A percentile compares a stretch with the other conserved stretches of the same genome.
Conservation (phyloP, 2,329 filamentous ascomycete genomes). For the Aspergillus awamori region DNA sequence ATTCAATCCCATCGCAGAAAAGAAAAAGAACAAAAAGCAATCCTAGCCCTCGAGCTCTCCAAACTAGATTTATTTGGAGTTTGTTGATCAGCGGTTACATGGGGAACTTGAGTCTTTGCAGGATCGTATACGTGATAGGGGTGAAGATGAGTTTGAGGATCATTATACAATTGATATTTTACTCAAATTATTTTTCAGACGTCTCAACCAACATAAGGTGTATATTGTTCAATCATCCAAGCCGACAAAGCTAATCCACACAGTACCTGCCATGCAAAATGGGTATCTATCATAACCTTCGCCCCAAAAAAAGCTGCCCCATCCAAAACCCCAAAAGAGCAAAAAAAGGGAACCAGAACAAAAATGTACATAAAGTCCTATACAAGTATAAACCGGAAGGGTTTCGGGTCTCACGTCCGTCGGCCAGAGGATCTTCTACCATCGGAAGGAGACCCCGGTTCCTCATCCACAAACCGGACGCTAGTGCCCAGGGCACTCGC, state of each 20-base stretch:
- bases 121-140: constrained; percentile 16
- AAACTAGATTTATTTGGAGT: constrained; percentile 30
- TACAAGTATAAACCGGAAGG: background rate
- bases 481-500: constrained; percentile 37
- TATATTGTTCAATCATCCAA: background rate
- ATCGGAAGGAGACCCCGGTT: constrained; percentile 45
- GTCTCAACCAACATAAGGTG: too few species aligned
- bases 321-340: constrained; percentile 1
- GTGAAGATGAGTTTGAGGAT: background rate
- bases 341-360: background rate
- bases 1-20: background rate
- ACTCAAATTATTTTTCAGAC: background rate
- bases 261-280: background rate
- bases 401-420: constrained; percentile 27
- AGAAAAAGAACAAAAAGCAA: background rate
- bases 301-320: background rate
- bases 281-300: background rate
- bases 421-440: constrained; percentile 41
- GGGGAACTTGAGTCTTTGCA: constrained; percentile 24
- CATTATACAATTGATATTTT: background rate
- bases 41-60: background rate
- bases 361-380: background rate
- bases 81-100: constrained; percentile 24
- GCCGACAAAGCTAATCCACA: background rate
- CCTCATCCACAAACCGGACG: constrained; percentile 46